Evolutionary conservation across 768 basidiomycete genomes (phyloP), one percentile per base, ranked within the genome.

Genomic region (Lentinula guzmanii): DNA sequence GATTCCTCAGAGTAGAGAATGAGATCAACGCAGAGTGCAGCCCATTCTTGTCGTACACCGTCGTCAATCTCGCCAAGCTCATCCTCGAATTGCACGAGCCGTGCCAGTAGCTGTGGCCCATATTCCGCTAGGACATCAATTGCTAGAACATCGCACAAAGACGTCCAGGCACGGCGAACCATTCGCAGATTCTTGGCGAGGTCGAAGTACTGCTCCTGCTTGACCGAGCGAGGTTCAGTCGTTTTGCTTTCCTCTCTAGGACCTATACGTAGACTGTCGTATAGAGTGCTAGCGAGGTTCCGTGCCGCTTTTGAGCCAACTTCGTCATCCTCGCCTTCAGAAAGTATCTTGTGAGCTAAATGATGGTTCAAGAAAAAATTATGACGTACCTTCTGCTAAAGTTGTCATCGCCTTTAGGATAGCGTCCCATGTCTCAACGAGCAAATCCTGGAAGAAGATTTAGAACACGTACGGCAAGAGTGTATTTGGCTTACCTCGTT

Each of bases 161-260:
- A 70, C 1, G 70, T 65, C 88, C 88, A 90, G 39, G 91, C 77
- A n/a, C 79, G 76, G 24, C 79, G 79, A 8, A 84, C 75, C 18
- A 88, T 70, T 4, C 72, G 74, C n/a, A 91, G 70, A 69, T 86
- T 90, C 57, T 88, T 70, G 15, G 74, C 81, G 18, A 48, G 55
- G 39, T 52, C 48, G 9, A 35, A 52, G 37, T 41, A 15, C 48
- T 33, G 24, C 24, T 33, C 45, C 18, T 52, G 59, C 39, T 21
- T 41, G 0, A 41, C 15, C n/a, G 41, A 15, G 39, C 18, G 21
- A 42, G 13, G 8, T 10, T 56, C 55, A 28, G 39, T 42, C 7
- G n/a, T 16, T 11, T 28, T 56, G 37, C 21, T 56, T 9, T 45
- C 28, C 24, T 54, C 53, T 21, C 34, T 18, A 16, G 41, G 41